Conservation (phyloP, 306 rosid genomes). For the Vigna reflexopilosa region DNA sequence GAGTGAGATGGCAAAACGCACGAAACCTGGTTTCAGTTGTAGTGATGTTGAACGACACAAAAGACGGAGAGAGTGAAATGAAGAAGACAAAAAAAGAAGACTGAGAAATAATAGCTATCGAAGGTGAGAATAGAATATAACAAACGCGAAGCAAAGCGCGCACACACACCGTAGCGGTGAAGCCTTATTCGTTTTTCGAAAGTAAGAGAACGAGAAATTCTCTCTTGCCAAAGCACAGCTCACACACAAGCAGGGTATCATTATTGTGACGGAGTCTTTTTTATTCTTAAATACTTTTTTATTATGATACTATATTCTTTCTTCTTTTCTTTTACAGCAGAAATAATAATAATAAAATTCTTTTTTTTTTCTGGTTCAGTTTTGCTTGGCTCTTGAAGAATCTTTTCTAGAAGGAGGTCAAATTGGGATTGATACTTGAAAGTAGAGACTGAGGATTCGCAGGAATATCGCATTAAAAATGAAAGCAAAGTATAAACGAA, state of each 20-base stretch:
- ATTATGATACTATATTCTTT: neutral
- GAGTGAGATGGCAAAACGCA: constrained; percentile 35
- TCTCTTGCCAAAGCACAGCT: neutral
- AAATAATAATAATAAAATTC: neutral
- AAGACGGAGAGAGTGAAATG: constrained; percentile 5
- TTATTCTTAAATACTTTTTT: neutral
- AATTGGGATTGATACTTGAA: neutral
- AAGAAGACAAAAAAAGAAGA: constrained; percentile 26
- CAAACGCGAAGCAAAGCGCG: neutral
- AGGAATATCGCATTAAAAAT: no score
- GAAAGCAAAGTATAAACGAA: no score
- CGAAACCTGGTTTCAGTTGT: constrained; percentile 46
- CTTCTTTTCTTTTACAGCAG: no score
- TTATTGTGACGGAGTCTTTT: constrained; percentile 14
- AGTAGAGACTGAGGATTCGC: neutral
- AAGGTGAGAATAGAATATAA: neutral
- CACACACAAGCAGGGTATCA: constrained; percentile 6
- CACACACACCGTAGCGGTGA: constrained; percentile 26
- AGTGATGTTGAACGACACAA: constrained; percentile 20
- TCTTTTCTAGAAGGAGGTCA: neutral
- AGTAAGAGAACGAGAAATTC: constrained; percentile 6
- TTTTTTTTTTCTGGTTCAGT: constrained; percentile 5
- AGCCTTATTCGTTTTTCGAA: constrained; percentile 17
- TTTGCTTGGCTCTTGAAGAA: neutral
- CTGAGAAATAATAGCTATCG: neutral